Percentiles rank a stretch among this genome's conserved stretches.
Evolutionary conservation across 306 rosid species (phyloP).

Genomic region (cucumber (Cucumis sativus)): Cucumber_9930_V3 NC_026661.2:18504001-18504500

Average conservation of each 20-base stretch:
- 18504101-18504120: too few species aligned
- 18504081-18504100: too few species aligned
- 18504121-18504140: too few species aligned
- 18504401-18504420: not conserved
- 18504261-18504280: not conserved
- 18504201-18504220: not conserved
- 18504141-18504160: too few species aligned
- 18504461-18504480: too few species aligned
- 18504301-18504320: slow-evolving; percentile 6
- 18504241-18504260: too few species aligned
- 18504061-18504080: too few species aligned
- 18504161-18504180: not conserved
- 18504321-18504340: not conserved
- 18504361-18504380: not conserved
- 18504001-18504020: too few species aligned
- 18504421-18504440: not conserved
- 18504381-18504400: not conserved
- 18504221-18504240: not conserved
- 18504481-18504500: not conserved
- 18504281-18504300: slow-evolving; percentile 12
- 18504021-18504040: too few species aligned
- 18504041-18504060: too few species aligned
- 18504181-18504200: not conserved
- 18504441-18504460: not conserved
- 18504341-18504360: not conserved